Conservation (phyloP, 148 eudicot genomes). For the Cornus kousa region DNA sequence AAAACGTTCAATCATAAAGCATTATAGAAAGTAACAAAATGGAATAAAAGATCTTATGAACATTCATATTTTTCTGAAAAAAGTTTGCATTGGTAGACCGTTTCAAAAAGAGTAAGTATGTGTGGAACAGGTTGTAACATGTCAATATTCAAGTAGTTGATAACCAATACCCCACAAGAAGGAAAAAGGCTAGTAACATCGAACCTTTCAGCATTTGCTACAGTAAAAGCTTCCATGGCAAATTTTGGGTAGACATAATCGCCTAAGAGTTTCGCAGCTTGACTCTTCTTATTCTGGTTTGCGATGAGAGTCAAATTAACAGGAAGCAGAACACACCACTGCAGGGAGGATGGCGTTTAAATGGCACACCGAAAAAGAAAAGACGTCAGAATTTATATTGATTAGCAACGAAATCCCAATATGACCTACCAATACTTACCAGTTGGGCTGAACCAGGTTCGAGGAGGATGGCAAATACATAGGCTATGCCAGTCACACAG, state of each 20-base stretch:
- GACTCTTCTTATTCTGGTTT: slow-evolving; percentile 64
- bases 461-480: slow-evolving; percentile 71
- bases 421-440: slow-evolving; percentile 34
- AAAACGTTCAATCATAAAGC: neutral
- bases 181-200: slow-evolving; percentile 1
- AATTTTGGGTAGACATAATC: slow-evolving; percentile 64
- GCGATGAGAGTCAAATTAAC: slow-evolving; percentile 89
- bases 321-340: slow-evolving; percentile 95
- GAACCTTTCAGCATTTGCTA: slow-evolving; percentile 91
- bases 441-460: slow-evolving; percentile 85
- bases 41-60: neutral
- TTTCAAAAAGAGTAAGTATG: neutral
- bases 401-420: neutral
- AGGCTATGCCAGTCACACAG: slow-evolving; percentile 94
- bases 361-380: slow-evolving; percentile 1
- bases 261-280: slow-evolving; percentile 37
- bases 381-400: neutral
- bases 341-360: slow-evolving; percentile 15
- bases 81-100: neutral
- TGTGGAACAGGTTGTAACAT: neutral
- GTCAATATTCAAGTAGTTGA: neutral
- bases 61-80: neutral
- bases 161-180: neutral
- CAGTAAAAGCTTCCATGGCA: slow-evolving; percentile 89
- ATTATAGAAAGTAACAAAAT: neutral